These are phyloP conservation scores for Leptosphaerulina australis DNA, from an alignment of 2,329 filamentous ascomycete species.

Conservation along the genomic window DNA sequence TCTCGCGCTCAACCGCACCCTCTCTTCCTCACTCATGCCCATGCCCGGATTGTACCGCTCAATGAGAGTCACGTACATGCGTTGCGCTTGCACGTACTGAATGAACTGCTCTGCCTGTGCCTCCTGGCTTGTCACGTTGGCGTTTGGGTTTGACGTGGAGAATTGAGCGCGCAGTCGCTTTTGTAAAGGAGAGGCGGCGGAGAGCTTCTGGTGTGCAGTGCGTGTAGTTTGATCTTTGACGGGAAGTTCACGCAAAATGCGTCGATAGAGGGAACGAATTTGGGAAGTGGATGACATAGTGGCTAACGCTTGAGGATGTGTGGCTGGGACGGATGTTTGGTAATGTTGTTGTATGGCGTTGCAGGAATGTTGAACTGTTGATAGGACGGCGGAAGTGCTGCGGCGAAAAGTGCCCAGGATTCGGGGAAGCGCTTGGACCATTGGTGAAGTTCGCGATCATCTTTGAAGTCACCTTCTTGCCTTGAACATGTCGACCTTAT, in stretches of 20 bases:
- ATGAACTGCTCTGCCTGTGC: slow-evolving; percentile 77
- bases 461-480: background rate
- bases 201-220: slow-evolving; percentile 50
- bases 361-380: too few species aligned
- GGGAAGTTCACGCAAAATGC: slow-evolving; percentile 87
- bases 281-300: slow-evolving; percentile 52
- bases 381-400: slow-evolving; percentile 8
- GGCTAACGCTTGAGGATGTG: too few species aligned
- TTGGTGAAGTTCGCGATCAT: background rate
- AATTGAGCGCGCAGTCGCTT: slow-evolving; percentile 70
- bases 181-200: slow-evolving; percentile 71
- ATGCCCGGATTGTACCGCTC: slow-evolving; percentile 95
- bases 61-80: slow-evolving; percentile 77
- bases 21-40: slow-evolving; percentile 83
- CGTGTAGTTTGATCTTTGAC: slow-evolving; percentile 39
- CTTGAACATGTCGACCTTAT: slow-evolving; percentile 1
- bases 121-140: slow-evolving; percentile 27
- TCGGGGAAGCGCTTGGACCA: slow-evolving; percentile 15
- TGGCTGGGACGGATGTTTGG: too few species aligned
- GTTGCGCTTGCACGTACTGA: slow-evolving; percentile 82
- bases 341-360: background rate
- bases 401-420: slow-evolving; percentile 19
- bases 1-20: slow-evolving; percentile 80
- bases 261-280: slow-evolving; percentile 82
- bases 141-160: slow-evolving; percentile 34